Conservation (phyloP, 1,139 yeast genomes). For the Candida buenavistaensis region DNA sequence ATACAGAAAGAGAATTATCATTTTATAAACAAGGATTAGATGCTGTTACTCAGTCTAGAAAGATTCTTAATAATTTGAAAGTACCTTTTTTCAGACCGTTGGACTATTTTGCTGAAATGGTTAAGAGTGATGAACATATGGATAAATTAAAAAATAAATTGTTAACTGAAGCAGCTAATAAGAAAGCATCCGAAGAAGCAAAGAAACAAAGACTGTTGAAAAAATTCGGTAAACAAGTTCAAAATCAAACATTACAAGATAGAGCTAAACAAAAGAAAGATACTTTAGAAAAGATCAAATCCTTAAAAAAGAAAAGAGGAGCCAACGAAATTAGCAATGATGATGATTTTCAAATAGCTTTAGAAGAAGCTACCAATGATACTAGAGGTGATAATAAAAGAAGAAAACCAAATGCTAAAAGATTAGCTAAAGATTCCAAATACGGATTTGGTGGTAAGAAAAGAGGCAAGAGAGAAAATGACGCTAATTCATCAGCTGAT, state of each 20-base stretch:
- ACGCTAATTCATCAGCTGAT: slow-evolving; percentile 72
- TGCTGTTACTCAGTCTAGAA: slow-evolving; percentile 76
- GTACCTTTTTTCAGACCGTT: slow-evolving; percentile 90
- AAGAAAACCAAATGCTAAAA: slow-evolving; percentile 60
- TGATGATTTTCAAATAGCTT: slow-evolving; percentile 69
- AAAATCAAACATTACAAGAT: slow-evolving; percentile 87
- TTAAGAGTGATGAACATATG: slow-evolving; percentile 97
- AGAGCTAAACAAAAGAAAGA: slow-evolving; percentile 94
- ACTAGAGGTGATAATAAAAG: slow-evolving; percentile 39
- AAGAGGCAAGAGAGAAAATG: slow-evolving; percentile 71
- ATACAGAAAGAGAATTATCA: slow-evolving; percentile 69
- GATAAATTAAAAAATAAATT: slow-evolving; percentile 84
- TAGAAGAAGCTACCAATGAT: slow-evolving; percentile 79
- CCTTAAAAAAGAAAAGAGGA: slow-evolving; percentile 83
- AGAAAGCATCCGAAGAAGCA: slow-evolving; percentile 92
- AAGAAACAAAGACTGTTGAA: slow-evolving; percentile 91
- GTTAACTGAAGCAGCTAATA: slow-evolving; percentile 82
- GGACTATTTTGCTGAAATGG: slow-evolving; percentile 98
- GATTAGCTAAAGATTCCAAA: slow-evolving; percentile 67
- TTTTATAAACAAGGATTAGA: slow-evolving; percentile 91
- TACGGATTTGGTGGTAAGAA: slow-evolving; percentile 71
- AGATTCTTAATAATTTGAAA: slow-evolving; percentile 60
- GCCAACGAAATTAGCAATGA: slow-evolving; percentile 66
- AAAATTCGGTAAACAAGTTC: slow-evolving; percentile 98
- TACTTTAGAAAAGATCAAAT: slow-evolving; percentile 84